These are phyloP conservation scores for Fusarium clavum DNA, from an alignment of 2,329 filamentous ascomycete species.

Conservation along the genomic window DNA sequence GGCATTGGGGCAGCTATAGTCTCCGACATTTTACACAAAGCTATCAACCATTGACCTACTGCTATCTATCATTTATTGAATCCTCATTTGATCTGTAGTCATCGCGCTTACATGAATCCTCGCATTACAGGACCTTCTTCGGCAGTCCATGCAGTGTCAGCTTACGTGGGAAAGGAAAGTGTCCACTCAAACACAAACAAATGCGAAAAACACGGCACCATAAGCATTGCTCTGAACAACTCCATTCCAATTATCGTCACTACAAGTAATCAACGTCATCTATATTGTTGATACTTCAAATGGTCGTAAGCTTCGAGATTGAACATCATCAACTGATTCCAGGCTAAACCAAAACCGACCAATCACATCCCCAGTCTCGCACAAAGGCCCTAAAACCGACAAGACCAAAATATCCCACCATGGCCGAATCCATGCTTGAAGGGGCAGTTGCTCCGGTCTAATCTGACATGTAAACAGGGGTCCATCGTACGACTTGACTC, in stretches of 20 bases:
- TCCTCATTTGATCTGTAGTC: too few relatives aligned
- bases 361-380: background rate
- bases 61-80: too few relatives aligned
- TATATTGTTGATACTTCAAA: background rate
- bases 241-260: background rate
- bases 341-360: background rate
- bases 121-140: background rate
- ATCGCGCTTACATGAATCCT: too few relatives aligned
- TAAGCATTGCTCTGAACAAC: background rate
- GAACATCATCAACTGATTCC: background rate
- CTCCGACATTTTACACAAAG: too few relatives aligned
- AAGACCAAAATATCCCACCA: background rate
- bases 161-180: background rate
- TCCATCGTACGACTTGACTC: background rate
- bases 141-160: background rate
- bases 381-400: background rate
- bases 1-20: background rate
- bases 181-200: too few relatives aligned
- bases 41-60: too few relatives aligned
- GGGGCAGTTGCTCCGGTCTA: background rate
- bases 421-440: background rate
- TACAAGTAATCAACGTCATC: too few relatives aligned
- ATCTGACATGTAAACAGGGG: background rate
- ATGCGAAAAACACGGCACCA: too few relatives aligned
- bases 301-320: background rate